Conservation (phyloP, 2,329 filamentous ascomycete genomes). For the Cephalotrichum gorgonifer region DNA sequence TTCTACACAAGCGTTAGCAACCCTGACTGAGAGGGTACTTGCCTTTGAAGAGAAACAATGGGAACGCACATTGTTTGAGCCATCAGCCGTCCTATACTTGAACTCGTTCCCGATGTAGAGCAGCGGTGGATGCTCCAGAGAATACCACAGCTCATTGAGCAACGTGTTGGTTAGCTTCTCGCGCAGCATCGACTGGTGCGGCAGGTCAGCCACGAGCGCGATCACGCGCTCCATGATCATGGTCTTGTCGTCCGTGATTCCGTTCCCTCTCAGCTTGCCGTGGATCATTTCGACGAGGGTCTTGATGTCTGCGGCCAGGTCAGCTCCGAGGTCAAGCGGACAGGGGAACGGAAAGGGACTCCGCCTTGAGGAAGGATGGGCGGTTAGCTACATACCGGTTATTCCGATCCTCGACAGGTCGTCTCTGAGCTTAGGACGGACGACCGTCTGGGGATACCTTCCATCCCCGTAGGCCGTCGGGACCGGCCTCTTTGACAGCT, state of each 20-base stretch:
- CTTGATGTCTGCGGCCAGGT: slow-evolving; percentile 41
- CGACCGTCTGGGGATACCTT: slow-evolving; percentile 38
- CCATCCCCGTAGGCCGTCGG: slow-evolving; percentile 54
- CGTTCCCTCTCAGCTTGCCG: slow-evolving; percentile 50
- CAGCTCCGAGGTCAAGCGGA: background rate
- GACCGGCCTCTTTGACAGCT: slow-evolving; percentile 45
- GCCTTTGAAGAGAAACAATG: background rate
- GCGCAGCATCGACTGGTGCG: slow-evolving; percentile 49
- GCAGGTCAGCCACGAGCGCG: slow-evolving; percentile 56
- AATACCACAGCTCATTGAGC: slow-evolving; percentile 59
- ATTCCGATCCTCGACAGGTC: slow-evolving; percentile 47
- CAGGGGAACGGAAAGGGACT: background rate
- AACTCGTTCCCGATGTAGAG: slow-evolving; percentile 53
- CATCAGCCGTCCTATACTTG: slow-evolving; percentile 59
- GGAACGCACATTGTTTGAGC: slow-evolving; percentile 51
- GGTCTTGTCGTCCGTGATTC: slow-evolving; percentile 61
- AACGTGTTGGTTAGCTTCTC: slow-evolving; percentile 56
- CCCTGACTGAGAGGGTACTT: no score
- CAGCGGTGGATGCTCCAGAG: slow-evolving; percentile 61
- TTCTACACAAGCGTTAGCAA: slow-evolving; percentile 36
- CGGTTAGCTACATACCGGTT: slow-evolving; percentile 24
- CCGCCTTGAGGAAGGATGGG: no score
- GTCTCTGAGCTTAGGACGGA: slow-evolving; percentile 38
- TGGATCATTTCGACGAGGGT: slow-evolving; percentile 53
- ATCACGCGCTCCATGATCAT: slow-evolving; percentile 69